Percentiles rank a stretch among this genome's conserved stretches.
These are phyloP conservation scores for Aspergillus intermedius DNA, from an alignment of 2,329 filamentous ascomycete species.

Conservation along the genomic window DNA sequence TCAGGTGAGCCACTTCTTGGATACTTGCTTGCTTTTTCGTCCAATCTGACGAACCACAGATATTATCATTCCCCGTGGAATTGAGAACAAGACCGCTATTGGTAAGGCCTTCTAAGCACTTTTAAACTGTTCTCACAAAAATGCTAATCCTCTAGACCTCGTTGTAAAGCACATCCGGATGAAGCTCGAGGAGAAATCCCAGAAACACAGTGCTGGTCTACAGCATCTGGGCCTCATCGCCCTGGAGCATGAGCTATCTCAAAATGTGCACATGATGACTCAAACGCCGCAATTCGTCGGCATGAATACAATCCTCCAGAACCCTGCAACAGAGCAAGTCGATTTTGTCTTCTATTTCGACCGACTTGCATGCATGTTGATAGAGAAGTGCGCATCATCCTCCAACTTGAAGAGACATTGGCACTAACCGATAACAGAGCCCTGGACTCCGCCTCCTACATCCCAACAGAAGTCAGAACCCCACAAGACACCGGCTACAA, in stretches of 20 bases:
- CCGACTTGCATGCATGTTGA: constrained; percentile 71
- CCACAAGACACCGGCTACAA: constrained; percentile 63
- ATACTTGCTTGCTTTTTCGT: too few relatives aligned
- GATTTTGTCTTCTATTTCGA: constrained; percentile 99
- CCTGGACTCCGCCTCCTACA: constrained; percentile 69
- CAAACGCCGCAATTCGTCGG: constrained; percentile 74
- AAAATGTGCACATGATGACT: constrained; percentile 66
- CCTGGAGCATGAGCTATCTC: constrained; percentile 64
- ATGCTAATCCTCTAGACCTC: constrained; percentile 56
- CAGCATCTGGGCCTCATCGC: constrained; percentile 66
- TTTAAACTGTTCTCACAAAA: neutral
- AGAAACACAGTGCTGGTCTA: constrained; percentile 71
- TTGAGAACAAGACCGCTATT: constrained; percentile 92
- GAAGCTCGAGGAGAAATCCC: constrained; percentile 79
- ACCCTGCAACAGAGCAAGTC: constrained; percentile 70
- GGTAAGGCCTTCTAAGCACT: constrained; percentile 19
- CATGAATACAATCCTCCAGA: constrained; percentile 86
- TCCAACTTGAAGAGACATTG: neutral
- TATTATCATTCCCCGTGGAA: constrained; percentile 88
- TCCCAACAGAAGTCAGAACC: constrained; percentile 59
- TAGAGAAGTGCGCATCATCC: constrained; percentile 55
- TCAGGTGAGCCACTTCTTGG: constrained; percentile 51
- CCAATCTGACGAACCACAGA: constrained; percentile 44
- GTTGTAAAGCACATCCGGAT: constrained; percentile 88
- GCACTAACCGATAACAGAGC: constrained; percentile 46